Conservation (phyloP, 2,329 filamentous ascomycete genomes). For the Grosmannia clavigera region DNA sequence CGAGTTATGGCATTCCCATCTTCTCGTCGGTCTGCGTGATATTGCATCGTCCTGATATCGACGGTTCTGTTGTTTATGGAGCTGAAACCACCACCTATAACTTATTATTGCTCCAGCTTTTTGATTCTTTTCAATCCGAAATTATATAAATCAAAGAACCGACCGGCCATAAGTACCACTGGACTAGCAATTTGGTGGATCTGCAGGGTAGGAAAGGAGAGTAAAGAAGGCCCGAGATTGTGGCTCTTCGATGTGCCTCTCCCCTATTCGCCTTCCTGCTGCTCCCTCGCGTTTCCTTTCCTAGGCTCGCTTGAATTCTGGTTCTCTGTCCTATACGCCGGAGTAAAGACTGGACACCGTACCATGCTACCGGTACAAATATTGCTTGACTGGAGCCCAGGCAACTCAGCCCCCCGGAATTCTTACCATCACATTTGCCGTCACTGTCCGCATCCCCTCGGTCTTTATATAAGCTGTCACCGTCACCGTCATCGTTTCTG, state of each 20-base stretch:
- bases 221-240: not conserved
- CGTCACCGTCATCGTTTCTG: not conserved
- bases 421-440: not conserved
- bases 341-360: not conserved
- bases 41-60: not conserved
- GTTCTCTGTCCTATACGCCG: not conserved
- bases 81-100: not conserved
- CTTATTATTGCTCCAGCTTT: not conserved
- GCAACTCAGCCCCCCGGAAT: not conserved
- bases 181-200: not conserved
- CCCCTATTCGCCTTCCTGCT: not conserved
- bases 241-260: not conserved
- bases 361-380: not conserved
- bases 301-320: not conserved
- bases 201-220: not conserved
- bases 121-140: not conserved
- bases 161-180: not conserved
- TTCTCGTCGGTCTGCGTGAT: not conserved
- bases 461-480: not conserved
- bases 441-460: not conserved
- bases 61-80: not conserved
- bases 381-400: not conserved
- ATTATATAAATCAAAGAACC: not conserved
- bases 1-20: not conserved
- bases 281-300: not conserved